Evolutionary conservation across 257 asterid genomes (phyloP), one percentile per base, ranked within the genome.

Genomic region (Ilex aquifolium): DNA sequence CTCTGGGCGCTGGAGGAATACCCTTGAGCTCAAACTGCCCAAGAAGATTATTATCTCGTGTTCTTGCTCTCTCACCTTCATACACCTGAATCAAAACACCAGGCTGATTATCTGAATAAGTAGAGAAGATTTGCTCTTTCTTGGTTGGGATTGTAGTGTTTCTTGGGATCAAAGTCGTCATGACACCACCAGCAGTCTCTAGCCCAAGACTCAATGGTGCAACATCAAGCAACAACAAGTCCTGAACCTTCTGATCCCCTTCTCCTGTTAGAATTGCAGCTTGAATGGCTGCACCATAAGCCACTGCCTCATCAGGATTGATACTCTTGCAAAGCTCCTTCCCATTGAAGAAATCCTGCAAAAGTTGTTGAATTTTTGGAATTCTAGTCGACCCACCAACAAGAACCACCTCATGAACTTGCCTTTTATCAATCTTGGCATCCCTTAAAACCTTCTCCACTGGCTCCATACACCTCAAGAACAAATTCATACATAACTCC

Each of bases 401-500:
- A 3, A 83, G 72, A 3, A 83, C 87, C 0, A 83, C 90, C 17
- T 83, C 90, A 29, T 83, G 77, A 7, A 83, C 80, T 0, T 7
- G 55, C 0, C 83, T 63, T 36, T 83, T 83, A 9, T 83, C 90
- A 6, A 80, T 74, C 42, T 77, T 83, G 0, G 85, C 77, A 52
- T 83, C 87, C 32, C 90, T 62, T 36, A 83, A 65, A 60, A 83
- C 79, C 68, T 80, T 80, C 79, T 80, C 90, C n/a, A 83, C 86
- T 2, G 86, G 90, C 6, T 80, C 90, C 85, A 80, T 78, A 59
- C 90, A 83, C 64, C 73, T 80, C 65, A 80, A 9, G 66, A 83
- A 83, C 72, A 83, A 16, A 55, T 83, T 86, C 87, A 83, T 78
- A 31, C 86, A 80, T 31, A 83, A 51, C 4, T 83, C 90, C 65